Percentiles rank a stretch among this genome's conserved stretches.
These are phyloP conservation scores for Hanseniaspora hatyaiensis DNA, from an alignment of 805 yeast genomes.

Conservation along the genomic window DNA sequence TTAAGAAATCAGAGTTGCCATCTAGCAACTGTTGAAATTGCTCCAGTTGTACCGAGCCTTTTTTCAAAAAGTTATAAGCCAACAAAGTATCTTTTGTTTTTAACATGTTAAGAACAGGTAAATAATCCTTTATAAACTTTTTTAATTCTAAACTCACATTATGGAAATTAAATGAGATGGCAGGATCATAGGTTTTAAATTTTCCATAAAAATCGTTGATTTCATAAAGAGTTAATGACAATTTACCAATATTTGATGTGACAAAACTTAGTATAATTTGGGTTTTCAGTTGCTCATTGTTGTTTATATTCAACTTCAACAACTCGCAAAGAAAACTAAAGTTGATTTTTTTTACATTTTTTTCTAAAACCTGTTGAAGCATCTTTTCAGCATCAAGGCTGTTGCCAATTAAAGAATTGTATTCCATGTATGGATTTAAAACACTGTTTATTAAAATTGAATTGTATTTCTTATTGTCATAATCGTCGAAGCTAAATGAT, in stretches of 20 bases:
- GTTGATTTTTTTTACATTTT: not conserved
- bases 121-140: not conserved
- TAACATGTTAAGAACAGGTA: conserved; percentile 1
- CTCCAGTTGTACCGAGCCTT: conserved; percentile 3
- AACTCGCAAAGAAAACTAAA: too few species aligned
- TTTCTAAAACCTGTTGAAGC: not conserved
- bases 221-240: conserved; percentile 6
- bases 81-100: conserved; percentile 3
- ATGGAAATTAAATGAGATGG: not conserved
- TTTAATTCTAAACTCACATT: not conserved
- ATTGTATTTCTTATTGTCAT: not conserved
- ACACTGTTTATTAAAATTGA: not conserved
- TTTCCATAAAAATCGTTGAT: not conserved
- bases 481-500: not conserved
- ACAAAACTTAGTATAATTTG: not conserved
- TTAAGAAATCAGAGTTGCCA: not conserved
- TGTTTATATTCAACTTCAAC: too few species aligned
- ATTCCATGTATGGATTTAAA: not conserved
- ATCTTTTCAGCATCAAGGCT: too few species aligned
- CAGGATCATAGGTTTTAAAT: not conserved
- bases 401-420: not conserved
- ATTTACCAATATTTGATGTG: not conserved
- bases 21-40: not conserved
- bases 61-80: conserved; percentile 2
- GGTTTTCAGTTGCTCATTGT: not conserved